Evolutionary conservation across 2,329 filamentous ascomycete genomes (phyloP), one percentile per base, ranked within the genome.

Genomic region (Ascocoryne sarcoides): DNA sequence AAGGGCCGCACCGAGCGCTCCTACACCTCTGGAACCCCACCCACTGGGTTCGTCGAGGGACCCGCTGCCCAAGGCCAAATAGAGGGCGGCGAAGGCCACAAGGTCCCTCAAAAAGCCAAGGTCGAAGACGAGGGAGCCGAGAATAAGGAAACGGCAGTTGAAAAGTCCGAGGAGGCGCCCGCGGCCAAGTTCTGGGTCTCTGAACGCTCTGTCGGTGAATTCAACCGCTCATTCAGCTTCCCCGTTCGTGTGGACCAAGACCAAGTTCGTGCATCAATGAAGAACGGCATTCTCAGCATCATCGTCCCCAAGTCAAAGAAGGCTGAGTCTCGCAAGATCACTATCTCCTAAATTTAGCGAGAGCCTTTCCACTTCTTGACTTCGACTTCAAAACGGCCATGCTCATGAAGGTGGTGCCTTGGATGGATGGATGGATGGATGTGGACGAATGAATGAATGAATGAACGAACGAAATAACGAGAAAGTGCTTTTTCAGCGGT

Each of bases 221-320:
- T 85, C 64, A 69, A 73, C 36, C 74, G 82, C 48, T 75, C 69
- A 44, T 85, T 85, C 65, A 74, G 66, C 59, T 85, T 86, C 66
- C 77, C 80, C 1, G 62, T 63, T 38, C 72, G 71, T 19, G 70
- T 86, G 45, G 76, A 83, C 55, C 71, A 75, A 53, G 74, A 78
- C 12, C 62, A 55, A 3, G 80, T 86, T 40, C 67, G 62, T 32
- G 82, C 82, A 36, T 68, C 58, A 39, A 72, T 85, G 52, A 72
- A 75, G 61, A 73, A 84, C 45, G 82, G 82, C 19, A 68, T 84
- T 47, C 65, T 86, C 49, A 74, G 60, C 50, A 68, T 86, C 44
- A 56, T 67, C 18, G 72, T 85, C 14, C 82, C 82, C 37, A 85
- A 83, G 69, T 71, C 73, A 17, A 74, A 71, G 64, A 76, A 73